Evolutionary conservation across 208 protist genomes (phyloP).

Genomic region (Acanthamoeba royreba): DNA sequence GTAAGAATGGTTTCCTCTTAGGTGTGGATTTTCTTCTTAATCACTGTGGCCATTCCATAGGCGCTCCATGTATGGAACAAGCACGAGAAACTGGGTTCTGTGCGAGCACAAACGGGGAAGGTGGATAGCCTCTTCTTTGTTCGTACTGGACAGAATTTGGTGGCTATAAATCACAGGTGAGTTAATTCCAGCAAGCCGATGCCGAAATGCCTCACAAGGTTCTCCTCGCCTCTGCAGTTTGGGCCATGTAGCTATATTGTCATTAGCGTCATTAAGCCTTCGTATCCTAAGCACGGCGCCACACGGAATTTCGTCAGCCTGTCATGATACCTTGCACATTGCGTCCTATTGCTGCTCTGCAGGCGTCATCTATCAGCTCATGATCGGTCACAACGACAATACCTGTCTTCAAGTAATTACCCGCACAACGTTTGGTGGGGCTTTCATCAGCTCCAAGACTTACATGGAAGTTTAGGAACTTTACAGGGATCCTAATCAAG

Average conservation of each 20-base stretch:
- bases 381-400: slow-evolving; percentile 6
- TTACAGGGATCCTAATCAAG: background rate
- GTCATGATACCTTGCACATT: background rate
- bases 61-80: no score
- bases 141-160: background rate
- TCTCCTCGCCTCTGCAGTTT: background rate
- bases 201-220: background rate
- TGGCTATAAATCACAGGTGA: background rate
- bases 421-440: background rate
- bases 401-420: background rate
- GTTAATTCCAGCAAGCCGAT: background rate
- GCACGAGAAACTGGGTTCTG: background rate
- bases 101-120: background rate
- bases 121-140: background rate
- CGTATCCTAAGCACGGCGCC: background rate
- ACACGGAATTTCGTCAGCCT: background rate
- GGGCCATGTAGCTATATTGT: background rate
- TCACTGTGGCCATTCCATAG: no score
- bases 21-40: no score
- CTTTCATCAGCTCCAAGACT: background rate
- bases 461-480: background rate
- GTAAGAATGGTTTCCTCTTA: no score
- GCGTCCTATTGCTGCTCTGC: background rate
- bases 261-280: background rate
- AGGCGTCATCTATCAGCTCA: background rate